phyloP scores from a whole-genome alignment of 306 rosid species.

The Bauhinia variegata region DNA sequence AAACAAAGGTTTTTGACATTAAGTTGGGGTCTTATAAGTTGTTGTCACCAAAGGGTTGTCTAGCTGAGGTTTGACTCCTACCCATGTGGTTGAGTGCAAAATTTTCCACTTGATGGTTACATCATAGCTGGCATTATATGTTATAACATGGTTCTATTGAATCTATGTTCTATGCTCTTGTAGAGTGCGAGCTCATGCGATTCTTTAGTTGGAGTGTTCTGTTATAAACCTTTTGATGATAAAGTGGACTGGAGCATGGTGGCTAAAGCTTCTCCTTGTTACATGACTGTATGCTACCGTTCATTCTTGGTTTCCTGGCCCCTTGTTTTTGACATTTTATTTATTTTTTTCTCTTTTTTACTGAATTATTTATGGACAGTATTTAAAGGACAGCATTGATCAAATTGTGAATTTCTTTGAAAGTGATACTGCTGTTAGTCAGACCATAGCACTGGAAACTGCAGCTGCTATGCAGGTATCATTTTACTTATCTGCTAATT shows the following conservation, averaged over 20 bases:
- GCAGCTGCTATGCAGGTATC: constrained; percentile 97
- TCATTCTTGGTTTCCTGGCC: not conserved
- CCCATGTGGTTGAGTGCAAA: constrained; percentile 23
- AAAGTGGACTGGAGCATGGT: constrained; percentile 97
- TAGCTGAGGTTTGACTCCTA: constrained; percentile 71
- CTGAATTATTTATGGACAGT: constrained; percentile 61
- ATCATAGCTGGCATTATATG: not conserved
- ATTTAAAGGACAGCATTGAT: constrained; percentile 79
- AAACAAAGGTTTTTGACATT: constrained; percentile 82
- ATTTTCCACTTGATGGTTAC: constrained; percentile 20
- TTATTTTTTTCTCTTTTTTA: constrained; percentile 29
- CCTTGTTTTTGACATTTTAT: constrained; percentile 27
- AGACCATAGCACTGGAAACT: constrained; percentile 84
- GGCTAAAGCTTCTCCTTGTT: constrained; percentile 97
- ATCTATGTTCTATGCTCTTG: constrained; percentile 39
- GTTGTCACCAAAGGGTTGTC: constrained; percentile 88
- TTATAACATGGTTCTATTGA: constrained; percentile 7
- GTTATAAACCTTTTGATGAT: constrained; percentile 76
- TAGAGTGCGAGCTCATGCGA: constrained; percentile 86
- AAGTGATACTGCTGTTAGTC: constrained; percentile 79
- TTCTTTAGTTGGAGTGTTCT: constrained; percentile 76
- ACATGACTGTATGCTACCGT: constrained; percentile 78
- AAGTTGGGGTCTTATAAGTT: constrained; percentile 83
- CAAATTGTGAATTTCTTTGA: constrained; percentile 81
- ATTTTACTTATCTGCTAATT: constrained; percentile 23